Conservation (phyloP, 768 basidiomycete genomes). For the Phylloporus sp. region DNA sequence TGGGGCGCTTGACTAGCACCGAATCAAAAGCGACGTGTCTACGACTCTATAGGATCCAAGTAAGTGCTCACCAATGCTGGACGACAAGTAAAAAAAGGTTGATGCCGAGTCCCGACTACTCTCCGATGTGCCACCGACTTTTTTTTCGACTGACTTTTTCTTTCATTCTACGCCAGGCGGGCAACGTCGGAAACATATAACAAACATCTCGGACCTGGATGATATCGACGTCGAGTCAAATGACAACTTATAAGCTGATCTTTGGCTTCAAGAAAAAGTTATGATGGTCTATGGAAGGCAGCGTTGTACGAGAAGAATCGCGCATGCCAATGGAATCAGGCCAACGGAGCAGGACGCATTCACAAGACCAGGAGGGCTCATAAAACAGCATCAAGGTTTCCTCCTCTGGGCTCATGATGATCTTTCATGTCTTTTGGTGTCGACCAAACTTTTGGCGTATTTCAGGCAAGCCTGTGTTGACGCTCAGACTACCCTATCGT, state of each 20-base stretch:
- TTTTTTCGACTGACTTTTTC: too few relatives aligned
- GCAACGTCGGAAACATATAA: background rate
- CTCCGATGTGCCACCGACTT: too few relatives aligned
- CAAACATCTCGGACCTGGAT: background rate
- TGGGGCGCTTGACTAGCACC: too few relatives aligned
- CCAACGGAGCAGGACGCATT: background rate
- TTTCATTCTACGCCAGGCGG: background rate
- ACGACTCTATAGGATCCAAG: too few relatives aligned
- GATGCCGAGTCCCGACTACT: too few relatives aligned
- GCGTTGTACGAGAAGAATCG: background rate
- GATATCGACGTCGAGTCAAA: background rate
- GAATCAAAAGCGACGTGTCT: too few relatives aligned
- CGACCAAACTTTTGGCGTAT: background rate
- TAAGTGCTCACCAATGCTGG: too few relatives aligned
- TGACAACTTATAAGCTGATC: background rate
- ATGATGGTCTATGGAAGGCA: background rate
- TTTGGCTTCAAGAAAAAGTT: too few relatives aligned
- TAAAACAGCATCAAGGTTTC: background rate
- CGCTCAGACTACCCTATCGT: background rate
- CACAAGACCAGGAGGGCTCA: background rate
- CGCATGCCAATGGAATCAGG: background rate
- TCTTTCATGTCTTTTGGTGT: background rate
- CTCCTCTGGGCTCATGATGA: slow-evolving; percentile 1
- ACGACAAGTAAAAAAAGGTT: too few relatives aligned
- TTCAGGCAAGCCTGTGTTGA: background rate